Evolutionary conservation across 352 stramenopile genomes (phyloP).

Genomic region (Phytophthora cryptogea): DNA sequence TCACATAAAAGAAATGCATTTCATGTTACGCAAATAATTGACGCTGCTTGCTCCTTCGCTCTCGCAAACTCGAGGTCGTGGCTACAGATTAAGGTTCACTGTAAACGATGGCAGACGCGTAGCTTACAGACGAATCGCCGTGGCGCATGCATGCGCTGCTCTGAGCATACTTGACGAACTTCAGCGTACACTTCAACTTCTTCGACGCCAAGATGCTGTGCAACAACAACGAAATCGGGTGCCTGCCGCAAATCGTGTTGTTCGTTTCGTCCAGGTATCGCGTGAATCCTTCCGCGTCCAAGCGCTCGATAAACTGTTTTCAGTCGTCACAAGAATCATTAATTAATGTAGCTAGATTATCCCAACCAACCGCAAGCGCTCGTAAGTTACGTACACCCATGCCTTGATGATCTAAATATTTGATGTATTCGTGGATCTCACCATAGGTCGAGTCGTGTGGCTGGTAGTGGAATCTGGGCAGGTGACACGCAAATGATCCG

Average conservation of each 20-base stretch:
- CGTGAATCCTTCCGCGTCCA: conserved; percentile 92
- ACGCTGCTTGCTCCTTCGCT: conserved; percentile 1
- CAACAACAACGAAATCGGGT: conserved; percentile 91
- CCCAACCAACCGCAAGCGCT: neutral
- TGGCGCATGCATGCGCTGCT: conserved; percentile 86
- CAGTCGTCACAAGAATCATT: conserved; percentile 1
- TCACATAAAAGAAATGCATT: conserved; percentile 7
- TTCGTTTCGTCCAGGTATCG: conserved; percentile 93
- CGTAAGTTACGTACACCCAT: conserved; percentile 55
- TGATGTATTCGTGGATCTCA: conserved; percentile 95
- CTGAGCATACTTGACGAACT: conserved; percentile 95
- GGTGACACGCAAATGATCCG: neutral
- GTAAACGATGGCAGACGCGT: conserved; percentile 93
- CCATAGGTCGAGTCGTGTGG: conserved; percentile 82
- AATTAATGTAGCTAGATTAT: neutral
- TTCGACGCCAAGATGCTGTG: conserved; percentile 60
- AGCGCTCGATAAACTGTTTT: conserved; percentile 87
- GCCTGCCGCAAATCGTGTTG: conserved; percentile 98
- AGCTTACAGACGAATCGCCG: conserved; percentile 94
- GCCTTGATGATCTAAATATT: conserved; percentile 93
- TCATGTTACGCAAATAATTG: conserved; percentile 8
- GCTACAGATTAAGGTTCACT: conserved; percentile 40
- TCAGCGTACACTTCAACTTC: conserved; percentile 73
- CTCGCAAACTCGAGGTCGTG: conserved; percentile 1
- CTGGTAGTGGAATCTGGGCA: conserved; percentile 90